phyloP scores from a whole-genome alignment of 805 yeast species.

The Schwanniomyces vanrijiae region DNA sequence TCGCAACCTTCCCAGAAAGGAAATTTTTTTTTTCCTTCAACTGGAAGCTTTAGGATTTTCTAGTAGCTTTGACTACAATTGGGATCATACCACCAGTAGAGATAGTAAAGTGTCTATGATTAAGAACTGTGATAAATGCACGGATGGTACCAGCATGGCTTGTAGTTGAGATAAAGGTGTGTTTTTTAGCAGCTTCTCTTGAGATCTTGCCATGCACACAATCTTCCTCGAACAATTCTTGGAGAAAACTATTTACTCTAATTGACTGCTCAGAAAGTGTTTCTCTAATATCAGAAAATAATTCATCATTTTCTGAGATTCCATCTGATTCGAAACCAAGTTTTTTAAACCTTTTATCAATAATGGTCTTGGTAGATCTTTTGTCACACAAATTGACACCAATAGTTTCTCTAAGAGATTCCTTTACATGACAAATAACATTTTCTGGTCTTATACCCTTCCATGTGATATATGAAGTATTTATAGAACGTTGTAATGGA shows the following conservation, averaged over 20 bases:
- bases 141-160: slow-evolving; percentile 55
- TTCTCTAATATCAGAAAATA: slow-evolving; percentile 46
- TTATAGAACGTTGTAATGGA: slow-evolving; percentile 64
- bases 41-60: slow-evolving; percentile 1
- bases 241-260: slow-evolving; percentile 49
- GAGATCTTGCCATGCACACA: slow-evolving; percentile 10
- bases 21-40: not conserved
- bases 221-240: slow-evolving; percentile 20
- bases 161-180: slow-evolving; percentile 41
- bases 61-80: slow-evolving; percentile 48
- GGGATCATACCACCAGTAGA: slow-evolving; percentile 70
- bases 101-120: slow-evolving; percentile 57
- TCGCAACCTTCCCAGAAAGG: slow-evolving; percentile 1
- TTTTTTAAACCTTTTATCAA: slow-evolving; percentile 36
- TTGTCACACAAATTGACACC: slow-evolving; percentile 64
- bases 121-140: slow-evolving; percentile 43
- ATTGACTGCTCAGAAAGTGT: slow-evolving; percentile 47
- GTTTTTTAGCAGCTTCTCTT: slow-evolving; percentile 10
- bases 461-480: slow-evolving; percentile 56
- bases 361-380: slow-evolving; percentile 42
- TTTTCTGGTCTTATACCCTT: slow-evolving; percentile 29
- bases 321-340: slow-evolving; percentile 42
- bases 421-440: slow-evolving; percentile 36
- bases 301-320: slow-evolving; percentile 49
- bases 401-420: slow-evolving; percentile 56